Conservation (phyloP, 2,329 filamentous ascomycete genomes). For the Aspergillus terreus region DNA sequence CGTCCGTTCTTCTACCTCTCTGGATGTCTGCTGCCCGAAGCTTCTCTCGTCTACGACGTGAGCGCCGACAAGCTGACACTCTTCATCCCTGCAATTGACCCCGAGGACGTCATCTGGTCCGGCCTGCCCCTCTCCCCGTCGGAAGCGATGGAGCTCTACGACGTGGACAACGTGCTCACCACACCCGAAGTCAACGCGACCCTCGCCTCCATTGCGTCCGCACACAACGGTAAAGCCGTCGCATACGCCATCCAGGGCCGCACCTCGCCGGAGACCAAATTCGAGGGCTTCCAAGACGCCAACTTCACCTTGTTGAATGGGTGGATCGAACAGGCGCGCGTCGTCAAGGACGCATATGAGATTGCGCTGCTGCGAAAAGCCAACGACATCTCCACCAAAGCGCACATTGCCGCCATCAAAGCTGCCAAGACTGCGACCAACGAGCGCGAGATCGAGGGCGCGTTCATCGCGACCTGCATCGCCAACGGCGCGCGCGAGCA, state of each 20-base stretch:
- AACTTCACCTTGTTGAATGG: constrained; percentile 59
- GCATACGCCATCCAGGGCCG: constrained; percentile 67
- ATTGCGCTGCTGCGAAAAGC: constrained; percentile 76
- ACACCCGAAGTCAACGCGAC: constrained; percentile 71
- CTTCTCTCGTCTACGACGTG: constrained; percentile 77
- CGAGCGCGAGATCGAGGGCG: constrained; percentile 78
- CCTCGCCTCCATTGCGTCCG: constrained; percentile 50
- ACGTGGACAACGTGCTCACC: constrained; percentile 73
- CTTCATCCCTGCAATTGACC: constrained; percentile 83
- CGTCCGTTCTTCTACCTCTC: constrained; percentile 94
- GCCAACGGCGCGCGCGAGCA: constrained; percentile 69
- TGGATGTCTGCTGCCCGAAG: constrained; percentile 77
- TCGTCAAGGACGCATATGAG: constrained; percentile 83
- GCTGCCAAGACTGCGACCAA: constrained; percentile 62
- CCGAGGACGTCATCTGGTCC: constrained; percentile 90
- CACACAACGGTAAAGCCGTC: constrained; percentile 42
- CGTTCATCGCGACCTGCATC: constrained; percentile 70
- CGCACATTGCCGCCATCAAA: constrained; percentile 69
- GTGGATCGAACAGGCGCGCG: constrained; percentile 75
- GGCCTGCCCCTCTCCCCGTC: constrained; percentile 75
- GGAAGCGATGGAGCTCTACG: constrained; percentile 73
- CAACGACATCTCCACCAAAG: constrained; percentile 72
- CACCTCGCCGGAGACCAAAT: constrained; percentile 68
- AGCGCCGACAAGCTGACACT: constrained; percentile 69
- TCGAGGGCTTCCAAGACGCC: constrained; percentile 65